Conservation (phyloP, 495 filamentous ascomycete species). For the Neohortaea acidophila region DNA sequence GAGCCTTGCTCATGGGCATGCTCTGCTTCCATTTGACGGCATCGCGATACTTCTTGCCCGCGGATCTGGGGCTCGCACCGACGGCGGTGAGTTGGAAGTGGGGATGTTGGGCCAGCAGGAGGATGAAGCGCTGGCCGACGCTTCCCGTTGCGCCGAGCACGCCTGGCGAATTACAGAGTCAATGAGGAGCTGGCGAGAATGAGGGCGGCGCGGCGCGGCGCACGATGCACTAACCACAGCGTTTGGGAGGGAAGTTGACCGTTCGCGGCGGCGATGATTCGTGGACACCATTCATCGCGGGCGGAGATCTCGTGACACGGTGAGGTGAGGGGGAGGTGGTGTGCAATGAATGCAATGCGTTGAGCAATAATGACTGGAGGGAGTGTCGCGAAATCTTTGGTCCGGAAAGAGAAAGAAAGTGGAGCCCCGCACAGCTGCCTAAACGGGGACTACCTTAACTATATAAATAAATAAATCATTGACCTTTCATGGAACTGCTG, state of each 20-base stretch:
- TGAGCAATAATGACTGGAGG: too few species aligned
- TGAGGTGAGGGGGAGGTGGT: too few species aligned
- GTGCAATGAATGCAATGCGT: too few species aligned
- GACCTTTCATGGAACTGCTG: too few species aligned
- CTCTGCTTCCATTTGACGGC: conserved; percentile 32
- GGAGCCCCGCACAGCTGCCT: too few species aligned
- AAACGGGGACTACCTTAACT: too few species aligned
- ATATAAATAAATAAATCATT: too few species aligned
- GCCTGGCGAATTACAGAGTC: conserved; percentile 13
- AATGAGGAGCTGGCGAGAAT: neutral
- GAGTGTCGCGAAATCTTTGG: too few species aligned
- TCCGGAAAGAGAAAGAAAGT: too few species aligned
- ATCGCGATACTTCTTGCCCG: conserved; percentile 32
- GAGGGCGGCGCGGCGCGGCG: neutral
- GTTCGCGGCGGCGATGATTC: conserved; percentile 24
- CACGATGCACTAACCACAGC: conserved; percentile 25
- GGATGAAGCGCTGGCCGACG: conserved; percentile 32
- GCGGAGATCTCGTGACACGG: too few species aligned
- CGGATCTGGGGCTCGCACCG: conserved; percentile 27
- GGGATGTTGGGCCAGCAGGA: conserved; percentile 29
- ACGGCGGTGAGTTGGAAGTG: conserved; percentile 29
- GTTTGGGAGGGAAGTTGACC: conserved; percentile 25
- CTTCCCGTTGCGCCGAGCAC: conserved; percentile 33
- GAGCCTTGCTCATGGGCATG: conserved; percentile 26
- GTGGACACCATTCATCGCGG: too few species aligned